A percentile compares a stretch with the other conserved stretches of the same genome.
Evolutionary conservation across 768 basidiomycete genomes (phyloP).

Genomic region (Auricularia sp.): DNA sequence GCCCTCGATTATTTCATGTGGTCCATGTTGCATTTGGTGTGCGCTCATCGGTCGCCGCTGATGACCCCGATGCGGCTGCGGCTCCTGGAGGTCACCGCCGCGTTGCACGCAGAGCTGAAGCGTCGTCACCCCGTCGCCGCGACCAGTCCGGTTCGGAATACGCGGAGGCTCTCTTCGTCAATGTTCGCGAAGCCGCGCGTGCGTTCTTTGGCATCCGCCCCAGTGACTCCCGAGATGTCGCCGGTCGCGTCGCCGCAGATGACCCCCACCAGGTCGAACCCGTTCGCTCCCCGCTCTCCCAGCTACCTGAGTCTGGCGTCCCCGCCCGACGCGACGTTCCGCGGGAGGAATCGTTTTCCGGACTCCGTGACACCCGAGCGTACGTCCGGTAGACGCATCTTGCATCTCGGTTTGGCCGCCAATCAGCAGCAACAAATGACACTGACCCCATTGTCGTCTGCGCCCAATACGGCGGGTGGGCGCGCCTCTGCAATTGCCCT

Average conservation of each 20-base stretch:
- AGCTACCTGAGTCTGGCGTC: slow-evolving; percentile 40
- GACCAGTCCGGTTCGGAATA: slow-evolving; percentile 1
- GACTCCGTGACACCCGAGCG: slow-evolving; percentile 23
- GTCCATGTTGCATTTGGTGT: slow-evolving; percentile 61
- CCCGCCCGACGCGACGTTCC: slow-evolving; percentile 30
- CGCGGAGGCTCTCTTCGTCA: slow-evolving; percentile 11
- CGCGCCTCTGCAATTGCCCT: not conserved
- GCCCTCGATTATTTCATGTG: slow-evolving; percentile 62
- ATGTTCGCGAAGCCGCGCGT: slow-evolving; percentile 12
- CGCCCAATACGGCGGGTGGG: slow-evolving; percentile 3
- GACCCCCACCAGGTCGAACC: slow-evolving; percentile 50
- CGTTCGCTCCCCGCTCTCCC: slow-evolving; percentile 20
- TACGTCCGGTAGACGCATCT: slow-evolving; percentile 38
- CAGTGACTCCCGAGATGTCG: not conserved
- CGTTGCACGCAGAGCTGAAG: slow-evolving; percentile 42
- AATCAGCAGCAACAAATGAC: slow-evolving; percentile 19
- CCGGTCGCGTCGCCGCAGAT: slow-evolving; percentile 34
- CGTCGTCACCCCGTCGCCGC: slow-evolving; percentile 13
- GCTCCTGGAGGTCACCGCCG: slow-evolving; percentile 50
- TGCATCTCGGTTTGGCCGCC: slow-evolving; percentile 47
- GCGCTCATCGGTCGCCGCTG: slow-evolving; percentile 51
- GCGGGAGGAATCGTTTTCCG: slow-evolving; percentile 22
- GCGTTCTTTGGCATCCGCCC: not conserved
- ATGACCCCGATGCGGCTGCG: slow-evolving; percentile 55
- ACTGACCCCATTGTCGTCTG: not conserved